A percentile compares a stretch with the other conserved stretches of the same genome.
Conservation (phyloP, 164 flowering plant species). For the Umbilicus rupestris region DNA sequence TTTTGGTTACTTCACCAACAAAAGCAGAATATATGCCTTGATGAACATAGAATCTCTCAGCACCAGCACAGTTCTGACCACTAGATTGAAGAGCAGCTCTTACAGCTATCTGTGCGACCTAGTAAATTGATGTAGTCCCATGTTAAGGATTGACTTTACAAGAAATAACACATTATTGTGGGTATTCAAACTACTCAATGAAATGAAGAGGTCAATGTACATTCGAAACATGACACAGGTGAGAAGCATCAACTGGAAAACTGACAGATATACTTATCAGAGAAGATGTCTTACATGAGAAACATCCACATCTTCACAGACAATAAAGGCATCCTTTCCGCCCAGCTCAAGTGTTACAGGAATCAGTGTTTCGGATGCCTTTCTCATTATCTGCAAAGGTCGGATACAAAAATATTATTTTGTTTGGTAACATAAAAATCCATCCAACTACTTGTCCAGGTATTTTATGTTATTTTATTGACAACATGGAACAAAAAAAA, state of each 20-base stretch:
- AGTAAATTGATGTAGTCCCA: constrained; percentile 10
- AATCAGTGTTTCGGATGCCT: constrained; percentile 64
- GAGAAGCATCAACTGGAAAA: not conserved
- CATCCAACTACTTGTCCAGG: not conserved
- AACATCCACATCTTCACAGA: constrained; percentile 93
- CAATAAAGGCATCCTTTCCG: constrained; percentile 96
- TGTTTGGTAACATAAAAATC: not conserved
- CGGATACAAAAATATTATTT: not conserved
- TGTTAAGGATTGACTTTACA: not conserved
- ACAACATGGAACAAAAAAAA: too few relatives aligned
- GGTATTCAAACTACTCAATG: not conserved
- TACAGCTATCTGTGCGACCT: constrained; percentile 96
- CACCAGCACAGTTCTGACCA: constrained; percentile 99
- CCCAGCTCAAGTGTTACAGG: constrained; percentile 98
- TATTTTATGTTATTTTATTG: too few relatives aligned
- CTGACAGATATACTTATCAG: not conserved
- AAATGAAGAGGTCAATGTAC: not conserved
- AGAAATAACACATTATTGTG: not conserved
- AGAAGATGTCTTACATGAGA: constrained; percentile 51
- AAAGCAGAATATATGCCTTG: constrained; percentile 61
- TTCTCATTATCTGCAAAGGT: constrained; percentile 73
- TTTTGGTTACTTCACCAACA: constrained; percentile 67
- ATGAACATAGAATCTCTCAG: constrained; percentile 97
- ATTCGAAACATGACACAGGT: not conserved
- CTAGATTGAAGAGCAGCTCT: constrained; percentile 94